These are phyloP conservation scores for Yamadazyma epiphylla DNA, from an alignment of 1,139 yeast genomes.

Conservation along the genomic window DNA sequence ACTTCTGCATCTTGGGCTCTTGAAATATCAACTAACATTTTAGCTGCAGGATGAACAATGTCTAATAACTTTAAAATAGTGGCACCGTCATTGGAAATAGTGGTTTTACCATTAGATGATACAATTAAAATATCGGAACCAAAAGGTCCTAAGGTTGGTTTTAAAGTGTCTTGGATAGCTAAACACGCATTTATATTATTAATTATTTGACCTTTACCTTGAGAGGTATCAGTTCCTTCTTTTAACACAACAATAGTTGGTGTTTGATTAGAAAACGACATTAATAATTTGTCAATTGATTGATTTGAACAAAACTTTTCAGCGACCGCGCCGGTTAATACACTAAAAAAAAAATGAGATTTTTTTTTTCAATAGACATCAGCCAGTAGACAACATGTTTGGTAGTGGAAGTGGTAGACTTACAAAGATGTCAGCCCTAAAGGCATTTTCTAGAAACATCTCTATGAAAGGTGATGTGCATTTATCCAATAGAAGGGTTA, in stretches of 20 bases:
- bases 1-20: constrained; percentile 98
- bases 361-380: too few relatives aligned
- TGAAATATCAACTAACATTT: constrained; percentile 89
- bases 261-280: constrained; percentile 89
- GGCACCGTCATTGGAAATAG: constrained; percentile 97
- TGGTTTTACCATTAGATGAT: constrained; percentile 76
- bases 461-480: constrained; percentile 36
- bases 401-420: too few relatives aligned
- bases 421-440: too few relatives aligned
- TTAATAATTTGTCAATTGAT: constrained; percentile 17
- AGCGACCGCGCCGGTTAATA: too few relatives aligned
- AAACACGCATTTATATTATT: constrained; percentile 95
- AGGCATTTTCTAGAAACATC: constrained; percentile 18
- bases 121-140: constrained; percentile 95
- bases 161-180: constrained; percentile 93
- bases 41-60: constrained; percentile 98
- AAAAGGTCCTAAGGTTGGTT: constrained; percentile 93
- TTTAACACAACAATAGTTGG: constrained; percentile 96
- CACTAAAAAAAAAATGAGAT: too few relatives aligned
- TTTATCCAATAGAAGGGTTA: constrained; percentile 48
- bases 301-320: constrained; percentile 4
- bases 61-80: constrained; percentile 88
- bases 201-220: constrained; percentile 93
- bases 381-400: too few relatives aligned
- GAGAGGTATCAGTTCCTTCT: constrained; percentile 97